Evolutionary conservation across 352 stramenopile species (phyloP), one percentile per base, ranked within the genome.

Genomic region (Phytophthora sojae): DNA sequence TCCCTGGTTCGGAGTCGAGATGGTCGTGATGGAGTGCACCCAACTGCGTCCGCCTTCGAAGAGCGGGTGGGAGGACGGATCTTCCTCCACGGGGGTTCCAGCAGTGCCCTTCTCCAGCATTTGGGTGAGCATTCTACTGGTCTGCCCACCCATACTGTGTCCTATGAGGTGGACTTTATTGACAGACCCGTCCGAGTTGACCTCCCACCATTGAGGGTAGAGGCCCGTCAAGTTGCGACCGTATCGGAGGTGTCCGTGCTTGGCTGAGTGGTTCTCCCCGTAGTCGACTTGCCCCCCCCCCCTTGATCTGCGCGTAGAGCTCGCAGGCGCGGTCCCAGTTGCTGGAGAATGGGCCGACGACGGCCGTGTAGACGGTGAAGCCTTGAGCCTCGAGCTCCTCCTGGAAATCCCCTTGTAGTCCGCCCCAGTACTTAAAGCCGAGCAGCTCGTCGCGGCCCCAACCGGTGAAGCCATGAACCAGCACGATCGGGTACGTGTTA

Each of bases 71-170:
- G 59, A 67, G 11, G 64, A 61, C 7, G 72, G 15, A 5, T 26
- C 29, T 32, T 82, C 68, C 0, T 52, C 64, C 37, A 45, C 37
- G 14, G 37, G 37, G 0, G 82, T 70, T 6, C 78, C 79, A 19
- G 56, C 65, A 6, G 52, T 76, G 4, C 83, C 83, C 8, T 87
- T 74, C 23, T 63, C 56, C 1, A 91, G 71, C 17, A 91, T 30
- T 61, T 90, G 75, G 1, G 83, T 44, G n/a, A 91, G 70, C 81
- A 89, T 91, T 19, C 83, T 76, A 21, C 88, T 79, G 26, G 83
- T 91, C 67, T 83, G 73, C n/a, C 83, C 83, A n/a, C 83, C 83
- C 83, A 91, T 91, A 32, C 75, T 86, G 81, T 91, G 83, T 23
- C 83, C 83, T 9, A 91, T 45, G 23, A 91, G 52, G 56, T 91